phyloP scores from a whole-genome alignment of 2,329 filamentous ascomycete genomes.

The Allantophomopsis cytisporea region DNA sequence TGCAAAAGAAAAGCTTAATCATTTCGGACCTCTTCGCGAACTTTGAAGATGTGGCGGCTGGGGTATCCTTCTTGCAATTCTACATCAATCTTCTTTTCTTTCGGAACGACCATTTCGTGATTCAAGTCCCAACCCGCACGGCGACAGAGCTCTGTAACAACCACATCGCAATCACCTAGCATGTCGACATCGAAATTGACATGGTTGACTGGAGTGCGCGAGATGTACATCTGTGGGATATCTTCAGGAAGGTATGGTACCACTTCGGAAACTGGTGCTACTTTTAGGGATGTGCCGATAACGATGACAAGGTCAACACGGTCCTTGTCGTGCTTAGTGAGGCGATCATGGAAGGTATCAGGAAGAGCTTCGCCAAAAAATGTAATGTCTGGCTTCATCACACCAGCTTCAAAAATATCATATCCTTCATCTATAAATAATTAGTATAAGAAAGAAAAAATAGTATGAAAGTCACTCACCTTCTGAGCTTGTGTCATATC shows the following conservation, averaged over 20 bases:
- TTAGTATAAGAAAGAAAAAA: too few species aligned
- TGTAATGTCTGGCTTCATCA: slow-evolving; percentile 97
- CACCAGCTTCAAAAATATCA: slow-evolving; percentile 53
- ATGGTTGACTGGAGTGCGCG: slow-evolving; percentile 69
- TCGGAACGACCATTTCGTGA: slow-evolving; percentile 80
- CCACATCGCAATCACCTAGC: slow-evolving; percentile 85
- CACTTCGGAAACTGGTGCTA: slow-evolving; percentile 88
- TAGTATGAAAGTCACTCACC: too few species aligned
- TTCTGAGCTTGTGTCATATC: slow-evolving; percentile 24
- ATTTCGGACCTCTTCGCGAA: slow-evolving; percentile 1
- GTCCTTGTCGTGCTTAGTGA: slow-evolving; percentile 70
- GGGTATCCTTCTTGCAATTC: slow-evolving; percentile 29
- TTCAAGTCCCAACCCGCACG: slow-evolving; percentile 67
- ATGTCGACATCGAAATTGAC: slow-evolving; percentile 95
- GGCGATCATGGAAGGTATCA: slow-evolving; percentile 65
- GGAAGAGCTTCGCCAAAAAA: slow-evolving; percentile 93
- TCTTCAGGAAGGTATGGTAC: slow-evolving; percentile 65
- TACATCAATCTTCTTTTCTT: slow-evolving; percentile 46
- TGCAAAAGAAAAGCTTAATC: too few species aligned
- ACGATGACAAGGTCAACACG: slow-evolving; percentile 83
- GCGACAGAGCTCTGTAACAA: slow-evolving; percentile 75
- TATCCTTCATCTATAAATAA: slow-evolving; percentile 33
- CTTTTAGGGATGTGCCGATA: slow-evolving; percentile 91
- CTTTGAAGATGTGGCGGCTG: slow-evolving; percentile 28
- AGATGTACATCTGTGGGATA: slow-evolving; percentile 85